Evolutionary conservation across 2,329 filamentous ascomycete species (phyloP).

Genomic region (Phyllosticta citriasiana): DNA sequence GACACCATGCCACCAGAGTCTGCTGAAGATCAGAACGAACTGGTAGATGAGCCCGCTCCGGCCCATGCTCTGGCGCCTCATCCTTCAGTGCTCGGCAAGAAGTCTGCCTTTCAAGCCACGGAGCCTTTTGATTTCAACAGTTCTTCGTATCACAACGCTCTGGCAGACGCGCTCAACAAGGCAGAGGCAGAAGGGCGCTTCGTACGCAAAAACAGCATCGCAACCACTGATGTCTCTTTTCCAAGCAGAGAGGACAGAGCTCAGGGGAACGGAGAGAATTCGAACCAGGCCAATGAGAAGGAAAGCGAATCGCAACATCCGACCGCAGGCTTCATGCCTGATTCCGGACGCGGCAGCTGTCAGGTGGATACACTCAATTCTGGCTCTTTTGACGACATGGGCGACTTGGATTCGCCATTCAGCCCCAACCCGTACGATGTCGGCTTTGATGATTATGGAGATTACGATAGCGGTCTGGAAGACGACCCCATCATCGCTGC

Average conservation of each 20-base stretch:
- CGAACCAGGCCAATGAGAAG: not conserved
- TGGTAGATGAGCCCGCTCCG: not conserved
- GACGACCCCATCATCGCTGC: constrained; percentile 91
- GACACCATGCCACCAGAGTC: not conserved
- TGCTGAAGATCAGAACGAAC: not conserved
- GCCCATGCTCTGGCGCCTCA: constrained; percentile 1
- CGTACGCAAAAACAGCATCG: constrained; percentile 46
- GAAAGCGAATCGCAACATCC: constrained; percentile 18
- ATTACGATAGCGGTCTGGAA: constrained; percentile 36
- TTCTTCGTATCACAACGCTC: constrained; percentile 64
- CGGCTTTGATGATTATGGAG: constrained; percentile 39
- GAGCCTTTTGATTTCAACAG: constrained; percentile 33
- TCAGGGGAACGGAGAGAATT: constrained; percentile 21
- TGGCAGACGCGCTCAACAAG: constrained; percentile 70
- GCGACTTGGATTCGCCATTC: constrained; percentile 37
- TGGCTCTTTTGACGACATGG: constrained; percentile 9
- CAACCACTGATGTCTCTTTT: constrained; percentile 15
- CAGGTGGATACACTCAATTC: constrained; percentile 11
- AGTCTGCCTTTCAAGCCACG: constrained; percentile 27
- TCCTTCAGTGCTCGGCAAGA: constrained; percentile 3
- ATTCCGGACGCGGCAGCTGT: constrained; percentile 41
- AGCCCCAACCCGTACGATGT: constrained; percentile 44
- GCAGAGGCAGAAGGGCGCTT: constrained; percentile 71
- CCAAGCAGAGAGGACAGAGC: constrained; percentile 17
- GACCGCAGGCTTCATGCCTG: constrained; percentile 36